Evolutionary conservation across 768 basidiomycete genomes (phyloP).

Genomic region (Amanita pallidorosea): DNA sequence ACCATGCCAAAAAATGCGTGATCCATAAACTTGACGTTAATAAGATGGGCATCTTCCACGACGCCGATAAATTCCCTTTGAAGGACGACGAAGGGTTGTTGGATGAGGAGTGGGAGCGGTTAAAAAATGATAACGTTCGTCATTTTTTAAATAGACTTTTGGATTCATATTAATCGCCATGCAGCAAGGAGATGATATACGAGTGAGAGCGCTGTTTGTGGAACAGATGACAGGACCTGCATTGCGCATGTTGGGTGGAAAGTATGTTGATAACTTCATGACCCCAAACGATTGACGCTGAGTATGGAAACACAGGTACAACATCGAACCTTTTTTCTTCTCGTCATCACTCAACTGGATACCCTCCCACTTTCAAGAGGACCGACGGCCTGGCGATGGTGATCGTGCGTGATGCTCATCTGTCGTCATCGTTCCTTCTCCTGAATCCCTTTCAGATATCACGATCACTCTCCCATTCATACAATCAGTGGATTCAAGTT

Average conservation of each 20-base stretch:
- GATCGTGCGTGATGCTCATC: conserved; percentile 34
- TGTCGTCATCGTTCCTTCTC: neutral
- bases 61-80: conserved; percentile 12
- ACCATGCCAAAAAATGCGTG: conserved; percentile 15
- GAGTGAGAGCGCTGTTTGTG: conserved; percentile 43
- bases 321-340: conserved; percentile 59
- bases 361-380: conserved; percentile 53
- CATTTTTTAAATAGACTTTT: neutral
- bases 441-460: conserved; percentile 29
- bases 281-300: neutral
- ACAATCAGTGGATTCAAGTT: conserved; percentile 23
- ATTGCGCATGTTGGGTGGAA: conserved; percentile 50
- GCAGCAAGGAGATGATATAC: conserved; percentile 20
- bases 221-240: conserved; percentile 41
- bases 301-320: conserved; percentile 23
- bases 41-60: conserved; percentile 22
- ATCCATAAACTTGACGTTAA: conserved; percentile 33
- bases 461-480: conserved; percentile 48
- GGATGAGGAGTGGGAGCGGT: conserved; percentile 24
- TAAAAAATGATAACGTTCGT: conserved; percentile 25
- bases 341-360: conserved; percentile 60
- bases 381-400: conserved; percentile 23
- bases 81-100: conserved; percentile 6
- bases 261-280: conserved; percentile 18
- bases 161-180: neutral